Conservation (phyloP, 139 green algal species). For the Tetraselmis chui region DNA sequence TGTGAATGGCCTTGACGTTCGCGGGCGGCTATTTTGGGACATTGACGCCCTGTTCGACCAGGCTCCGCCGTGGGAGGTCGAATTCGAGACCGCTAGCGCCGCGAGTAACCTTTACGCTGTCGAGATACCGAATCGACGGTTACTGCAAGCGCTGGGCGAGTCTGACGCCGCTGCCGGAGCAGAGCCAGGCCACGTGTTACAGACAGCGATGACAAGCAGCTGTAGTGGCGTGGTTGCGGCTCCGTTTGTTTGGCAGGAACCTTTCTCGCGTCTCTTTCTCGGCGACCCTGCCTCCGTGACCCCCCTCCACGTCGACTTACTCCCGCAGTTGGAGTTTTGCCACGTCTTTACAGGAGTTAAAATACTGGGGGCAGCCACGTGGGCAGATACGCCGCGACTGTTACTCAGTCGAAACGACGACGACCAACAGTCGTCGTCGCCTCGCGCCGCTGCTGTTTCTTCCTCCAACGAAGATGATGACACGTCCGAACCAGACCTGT, state of each 20-base stretch:
- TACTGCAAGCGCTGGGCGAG: no score
- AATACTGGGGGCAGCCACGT: not conserved
- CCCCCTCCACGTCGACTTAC: not conserved
- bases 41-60: not conserved
- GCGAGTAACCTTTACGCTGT: not conserved
- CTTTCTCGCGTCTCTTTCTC: not conserved
- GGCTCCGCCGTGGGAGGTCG: not conserved
- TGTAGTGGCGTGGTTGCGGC: no score
- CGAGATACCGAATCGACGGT: not conserved
- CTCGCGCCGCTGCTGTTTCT: no score
- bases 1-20: not conserved
- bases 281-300: not conserved
- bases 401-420: no score
- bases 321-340: not conserved
- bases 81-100: not conserved
- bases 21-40: not conserved
- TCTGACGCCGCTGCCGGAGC: no score
- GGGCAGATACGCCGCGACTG: not conserved
- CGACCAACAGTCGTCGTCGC: no score
- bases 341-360: not conserved
- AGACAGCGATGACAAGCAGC: no score
- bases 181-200: no score
- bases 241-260: not conserved
- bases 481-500: no score
- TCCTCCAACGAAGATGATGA: not conserved